Evolutionary conservation across 2,329 filamentous ascomycete species (phyloP), one percentile per base, ranked within the genome.

Genomic region (Phialophora tarda): DNA sequence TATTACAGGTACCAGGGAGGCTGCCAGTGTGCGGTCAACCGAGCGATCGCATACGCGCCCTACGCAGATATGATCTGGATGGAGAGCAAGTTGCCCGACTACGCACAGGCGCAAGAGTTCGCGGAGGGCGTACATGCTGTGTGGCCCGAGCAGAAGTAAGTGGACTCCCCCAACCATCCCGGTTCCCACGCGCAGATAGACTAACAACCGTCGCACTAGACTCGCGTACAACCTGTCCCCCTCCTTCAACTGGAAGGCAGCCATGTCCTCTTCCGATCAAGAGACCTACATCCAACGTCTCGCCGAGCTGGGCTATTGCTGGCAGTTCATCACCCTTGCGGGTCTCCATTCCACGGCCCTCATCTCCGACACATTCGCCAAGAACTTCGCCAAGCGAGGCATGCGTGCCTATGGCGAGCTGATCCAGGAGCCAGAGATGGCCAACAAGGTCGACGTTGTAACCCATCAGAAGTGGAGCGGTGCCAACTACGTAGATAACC

Each of bases 271-370:
- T 72, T 85, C 86, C 61, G 94, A 98, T 78, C 95, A 99, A 82
- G 92, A 97, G 83, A 99, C 95, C 23, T 99, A 98, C 83, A 99
- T 99, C 83, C 84, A 89, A 70, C 91, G 95, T 50, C 90, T 99
- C 48, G 93, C 89, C 68, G 76, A 83, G 69, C 87, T 99, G 57
- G 95, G 95, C 70, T 99, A 99, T 87, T 96, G 92, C 87, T 99
- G 95, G 95, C 95, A 99, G 81, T 99, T 99, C 85, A 99, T 99
- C 84, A 99, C 95, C n/a, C 88, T 99, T 55, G 95, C 94, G 4
- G 95, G 95, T 73, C 86, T 99, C 77, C 95, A 99, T 84, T 96
- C 92, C 69, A 97, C 92, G 3, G 95, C 94, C 44, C 87, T 99
- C 61, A 96, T 97, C 82, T 90, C 89, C 75, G 88, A 98, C 81